Evolutionary conservation across 169 alveolate genomes (phyloP).

Genomic region (Besnoitia besnoiti): DNA sequence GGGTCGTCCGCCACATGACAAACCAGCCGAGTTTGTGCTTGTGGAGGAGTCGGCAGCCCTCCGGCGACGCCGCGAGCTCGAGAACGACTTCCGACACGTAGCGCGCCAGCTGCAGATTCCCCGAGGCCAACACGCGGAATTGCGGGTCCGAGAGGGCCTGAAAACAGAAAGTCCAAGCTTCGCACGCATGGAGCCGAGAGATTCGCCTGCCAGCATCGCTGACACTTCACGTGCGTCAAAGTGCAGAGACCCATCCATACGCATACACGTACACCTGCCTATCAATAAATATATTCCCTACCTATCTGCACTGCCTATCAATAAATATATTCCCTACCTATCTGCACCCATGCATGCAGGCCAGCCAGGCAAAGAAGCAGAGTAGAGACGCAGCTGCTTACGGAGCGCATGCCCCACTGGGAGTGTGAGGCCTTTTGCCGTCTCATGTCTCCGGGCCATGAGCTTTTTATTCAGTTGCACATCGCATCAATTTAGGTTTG

Average conservation of each 20-base stretch:
- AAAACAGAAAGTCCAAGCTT: not conserved
- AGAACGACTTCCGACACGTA: not conserved
- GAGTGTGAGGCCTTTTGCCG: no score
- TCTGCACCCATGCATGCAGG: no score
- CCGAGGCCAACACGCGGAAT: not conserved
- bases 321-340: no score
- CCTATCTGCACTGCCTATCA: no score
- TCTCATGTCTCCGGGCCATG: no score
- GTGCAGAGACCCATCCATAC: not conserved
- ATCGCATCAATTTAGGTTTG: no score
- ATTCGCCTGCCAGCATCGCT: not conserved
- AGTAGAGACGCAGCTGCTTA: no score
- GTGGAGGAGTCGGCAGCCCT: not conserved
- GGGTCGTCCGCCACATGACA: not conserved
- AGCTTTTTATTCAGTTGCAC: no score
- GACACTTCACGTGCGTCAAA: not conserved
- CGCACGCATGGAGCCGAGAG: not conserved
- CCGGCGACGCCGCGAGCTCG: not conserved
- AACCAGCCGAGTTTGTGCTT: not conserved
- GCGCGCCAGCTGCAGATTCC: not conserved
- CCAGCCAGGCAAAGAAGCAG: no score
- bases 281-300: not conserved
- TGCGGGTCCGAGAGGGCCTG: slow-evolving; percentile 21
- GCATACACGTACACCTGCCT: not conserved
- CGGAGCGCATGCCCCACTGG: no score